phyloP scores from a whole-genome alignment of 2,329 filamentous ascomycete genomes.

The Emergomyces africanus region DNA sequence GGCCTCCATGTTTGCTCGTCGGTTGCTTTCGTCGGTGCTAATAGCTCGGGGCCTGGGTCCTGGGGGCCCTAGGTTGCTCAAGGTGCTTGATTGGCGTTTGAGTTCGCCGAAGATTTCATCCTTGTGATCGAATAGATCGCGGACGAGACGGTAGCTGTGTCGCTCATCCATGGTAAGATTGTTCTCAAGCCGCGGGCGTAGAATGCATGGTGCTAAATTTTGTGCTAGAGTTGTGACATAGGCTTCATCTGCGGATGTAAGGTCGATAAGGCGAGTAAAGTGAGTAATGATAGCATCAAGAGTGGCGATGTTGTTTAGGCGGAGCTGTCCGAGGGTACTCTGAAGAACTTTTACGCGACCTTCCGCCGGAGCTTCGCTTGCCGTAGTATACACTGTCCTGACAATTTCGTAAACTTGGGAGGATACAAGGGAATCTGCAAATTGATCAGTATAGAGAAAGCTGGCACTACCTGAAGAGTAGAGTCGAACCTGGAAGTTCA shows the following conservation, averaged over 20 bases:
- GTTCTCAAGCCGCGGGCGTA: constrained; percentile 76
- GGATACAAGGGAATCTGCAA: constrained; percentile 87
- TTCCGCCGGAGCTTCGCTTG: constrained; percentile 61
- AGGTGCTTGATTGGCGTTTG: constrained; percentile 52
- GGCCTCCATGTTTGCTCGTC: constrained; percentile 88
- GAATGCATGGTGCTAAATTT: constrained; percentile 67
- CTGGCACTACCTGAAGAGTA: neutral
- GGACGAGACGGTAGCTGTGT: constrained; percentile 78
- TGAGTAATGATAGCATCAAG: constrained; percentile 96
- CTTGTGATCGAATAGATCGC: constrained; percentile 88
- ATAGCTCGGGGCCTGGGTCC: constrained; percentile 64
- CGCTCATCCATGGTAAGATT: constrained; percentile 92
- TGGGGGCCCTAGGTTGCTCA: constrained; percentile 9
- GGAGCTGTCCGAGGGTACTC: constrained; percentile 86
- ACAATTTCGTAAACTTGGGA: constrained; percentile 98
- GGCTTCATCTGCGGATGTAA: constrained; percentile 86
- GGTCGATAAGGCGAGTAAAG: constrained; percentile 89
- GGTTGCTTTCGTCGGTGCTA: constrained; percentile 90
- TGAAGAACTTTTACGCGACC: constrained; percentile 83
- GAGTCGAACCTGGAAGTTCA: constrained; percentile 68
- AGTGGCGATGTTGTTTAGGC: constrained; percentile 96
- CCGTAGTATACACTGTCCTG: constrained; percentile 84
- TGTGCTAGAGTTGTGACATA: constrained; percentile 67
- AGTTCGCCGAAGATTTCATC: constrained; percentile 90
- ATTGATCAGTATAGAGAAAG: constrained; percentile 5